Evolutionary conservation across 805 yeast genomes (phyloP).

Genomic region (Ogataea chonburiensis): DNA sequence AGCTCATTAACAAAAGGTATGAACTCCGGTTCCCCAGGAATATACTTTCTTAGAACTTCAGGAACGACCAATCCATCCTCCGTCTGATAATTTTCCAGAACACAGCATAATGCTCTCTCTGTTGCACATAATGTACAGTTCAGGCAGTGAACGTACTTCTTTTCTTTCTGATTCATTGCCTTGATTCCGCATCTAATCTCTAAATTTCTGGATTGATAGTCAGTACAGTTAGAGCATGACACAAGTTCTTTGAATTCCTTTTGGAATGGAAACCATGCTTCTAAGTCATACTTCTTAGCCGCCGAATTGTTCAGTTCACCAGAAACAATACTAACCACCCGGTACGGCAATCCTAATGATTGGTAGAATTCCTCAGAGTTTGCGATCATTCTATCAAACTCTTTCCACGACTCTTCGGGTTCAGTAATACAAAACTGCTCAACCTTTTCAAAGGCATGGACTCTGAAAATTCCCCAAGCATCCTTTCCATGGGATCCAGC

Average conservation of each 20-base stretch:
- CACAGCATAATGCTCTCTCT: conserved; percentile 96
- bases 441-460: conserved; percentile 96
- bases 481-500: conserved; percentile 99
- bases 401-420: conserved; percentile 97
- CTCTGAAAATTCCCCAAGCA: conserved; percentile 99
- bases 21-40: conserved; percentile 98
- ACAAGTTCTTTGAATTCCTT: conserved; percentile 97
- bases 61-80: conserved; percentile 93
- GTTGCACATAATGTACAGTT: conserved; percentile 97
- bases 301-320: conserved; percentile 99
- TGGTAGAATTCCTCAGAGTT: conserved; percentile 90
- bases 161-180: conserved; percentile 90
- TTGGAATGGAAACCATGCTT: conserved; percentile 99
- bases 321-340: conserved; percentile 96
- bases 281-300: conserved; percentile 97
- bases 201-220: conserved; percentile 96
- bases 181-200: conserved; percentile 99
- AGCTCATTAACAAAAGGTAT: conserved; percentile 86
- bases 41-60: conserved; percentile 91
- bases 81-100: conserved; percentile 96
- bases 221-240: conserved; percentile 98
- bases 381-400: conserved; percentile 93
- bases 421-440: conserved; percentile 96
- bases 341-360: conserved; percentile 88
- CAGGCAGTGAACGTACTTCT: conserved; percentile 97